Evolutionary conservation across 2,329 filamentous ascomycete genomes (phyloP), one percentile per base, ranked within the genome.

Genomic region (Arachnomyces sp.): DNA sequence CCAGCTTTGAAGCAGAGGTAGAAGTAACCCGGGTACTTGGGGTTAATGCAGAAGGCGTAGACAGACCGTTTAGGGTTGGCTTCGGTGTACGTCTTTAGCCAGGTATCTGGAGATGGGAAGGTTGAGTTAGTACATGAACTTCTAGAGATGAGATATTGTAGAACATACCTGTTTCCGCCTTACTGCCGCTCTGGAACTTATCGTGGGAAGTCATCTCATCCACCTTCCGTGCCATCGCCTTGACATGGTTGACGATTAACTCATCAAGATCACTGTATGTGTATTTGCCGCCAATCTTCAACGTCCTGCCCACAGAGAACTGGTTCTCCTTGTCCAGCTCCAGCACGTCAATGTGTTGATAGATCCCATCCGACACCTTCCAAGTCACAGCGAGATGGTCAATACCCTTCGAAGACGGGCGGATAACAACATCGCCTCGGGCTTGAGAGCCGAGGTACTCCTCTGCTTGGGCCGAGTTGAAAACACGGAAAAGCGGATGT

Each of bases 281-380:
- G 65, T 88, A 89, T 61, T 89, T 90, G 52, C 86, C 85, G 28
- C 81, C 84, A 39, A 98, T 86, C 48, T 86, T 85, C 39, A 98
- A 74, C 31, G 83, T 81, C 52, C 82, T 83, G 47, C 92, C 92
- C 3, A 96, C 83, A 0, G 88, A 89, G 61, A 95, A 96, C 60
- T 96, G 90, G 47, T 88, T 96, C 47, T 95, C 87, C 66, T 98
- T 98, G 63, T 94, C 86, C 56, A 98, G 74, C 66, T 98, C 92
- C 30, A 98, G 75, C 28, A 98, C 90, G 63, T 98, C 92, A 48
- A 98, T 86, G 62, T 98, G 92, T 65, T 98, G 89, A 62, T 89
- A 98, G n/a, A 96, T 81, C 44, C 84, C 84, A 60, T 96, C 88
- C 1, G 87, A 84, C 11, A 98, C 89, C 70, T 98, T 98, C 92